Evolutionary conservation across 345 rosid genomes (phyloP), one percentile per base, ranked within the genome.

Genomic region (Eutrema japonicum): DNA sequence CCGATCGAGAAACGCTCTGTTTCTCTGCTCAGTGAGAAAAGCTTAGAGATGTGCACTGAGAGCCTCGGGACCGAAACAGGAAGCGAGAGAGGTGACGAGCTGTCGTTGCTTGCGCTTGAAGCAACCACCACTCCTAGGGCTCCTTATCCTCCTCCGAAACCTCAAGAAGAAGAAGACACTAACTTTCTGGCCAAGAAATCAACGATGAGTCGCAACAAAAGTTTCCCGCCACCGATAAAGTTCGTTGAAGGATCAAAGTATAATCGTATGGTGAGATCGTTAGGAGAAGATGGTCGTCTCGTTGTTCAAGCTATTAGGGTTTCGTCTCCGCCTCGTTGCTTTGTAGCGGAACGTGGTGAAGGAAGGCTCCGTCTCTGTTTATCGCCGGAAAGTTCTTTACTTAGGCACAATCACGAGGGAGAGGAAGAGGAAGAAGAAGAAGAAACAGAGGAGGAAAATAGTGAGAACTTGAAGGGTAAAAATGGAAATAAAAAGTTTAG

Each of bases 31-130:
- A 87, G 85, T 50, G 82, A 78, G 42, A 86, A 82, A 78, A 89
- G 96, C 84, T 82, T 95, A 47, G 89, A 87, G 78, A 85, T 92
- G 86, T 95, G 99, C 76, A 95, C 99, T 10, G 99, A 95, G 78
- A 88, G 84, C 46, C 79, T 95, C 2, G 98, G 98, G 4, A 82
- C 89, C 40, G 99, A 95, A 81, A 90, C 88, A 2, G 99, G 99
- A 2, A 87, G 82, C 52, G 85, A 78, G 8, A 77, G 42, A 75
- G 68, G 73, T 11, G 86, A 82, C 66, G 82, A 83, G 13, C 64
- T 83, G 4, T 70, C 78, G 50, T 78, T 75, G 46, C 68, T 79
- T 78, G 76, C 76, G 6, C 8, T 70, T 10, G 80, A 83, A 76
- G 71, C 54, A 45, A 57, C 33, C 3, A 65, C 36, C 10, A 50